These are phyloP conservation scores for Phytophthora hybrid DNA, from an alignment of 352 stramenopile species.

Conservation along the genomic window DNA sequence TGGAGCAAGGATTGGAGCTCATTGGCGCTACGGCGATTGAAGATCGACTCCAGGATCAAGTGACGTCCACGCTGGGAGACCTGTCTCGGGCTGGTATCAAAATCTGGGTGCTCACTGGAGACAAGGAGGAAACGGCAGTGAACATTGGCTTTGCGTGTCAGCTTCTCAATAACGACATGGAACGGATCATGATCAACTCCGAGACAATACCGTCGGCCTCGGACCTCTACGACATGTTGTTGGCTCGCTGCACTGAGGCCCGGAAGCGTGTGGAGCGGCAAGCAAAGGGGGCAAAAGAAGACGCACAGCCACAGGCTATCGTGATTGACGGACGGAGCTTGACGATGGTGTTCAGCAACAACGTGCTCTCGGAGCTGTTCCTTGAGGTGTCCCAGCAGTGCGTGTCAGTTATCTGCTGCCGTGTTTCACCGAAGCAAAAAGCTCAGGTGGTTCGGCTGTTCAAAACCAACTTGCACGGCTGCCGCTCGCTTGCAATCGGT, in stretches of 20 bases:
- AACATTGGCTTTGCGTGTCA: conserved; percentile 97
- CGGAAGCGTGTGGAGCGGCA: conserved; percentile 48
- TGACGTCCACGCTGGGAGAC: conserved; percentile 80
- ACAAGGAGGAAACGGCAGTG: conserved; percentile 97
- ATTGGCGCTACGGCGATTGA: conserved; percentile 86
- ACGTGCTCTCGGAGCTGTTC: conserved; percentile 78
- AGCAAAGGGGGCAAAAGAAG: conserved; percentile 11
- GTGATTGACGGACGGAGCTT: conserved; percentile 80
- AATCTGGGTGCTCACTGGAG: conserved; percentile 88
- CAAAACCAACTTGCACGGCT: conserved; percentile 86
- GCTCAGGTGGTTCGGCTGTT: conserved; percentile 89
- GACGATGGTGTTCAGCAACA: conserved; percentile 82
- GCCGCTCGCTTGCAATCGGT: conserved; percentile 95
- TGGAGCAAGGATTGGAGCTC: conserved; percentile 78
- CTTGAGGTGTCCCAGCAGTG: conserved; percentile 88
- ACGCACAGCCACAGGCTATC: conserved; percentile 54
- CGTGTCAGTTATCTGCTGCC: conserved; percentile 90
- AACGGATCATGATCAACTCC: conserved; percentile 84
- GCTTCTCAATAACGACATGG: conserved; percentile 96
- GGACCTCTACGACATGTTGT: conserved; percentile 70
- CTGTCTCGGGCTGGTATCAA: conserved; percentile 81
- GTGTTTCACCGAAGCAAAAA: conserved; percentile 94
- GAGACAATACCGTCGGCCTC: conserved; percentile 64
- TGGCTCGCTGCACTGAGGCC: conserved; percentile 53
- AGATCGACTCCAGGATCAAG: conserved; percentile 81